These are phyloP conservation scores for Russula earlei DNA, from an alignment of 768 basidiomycete genomes.

Conservation along the genomic window DNA sequence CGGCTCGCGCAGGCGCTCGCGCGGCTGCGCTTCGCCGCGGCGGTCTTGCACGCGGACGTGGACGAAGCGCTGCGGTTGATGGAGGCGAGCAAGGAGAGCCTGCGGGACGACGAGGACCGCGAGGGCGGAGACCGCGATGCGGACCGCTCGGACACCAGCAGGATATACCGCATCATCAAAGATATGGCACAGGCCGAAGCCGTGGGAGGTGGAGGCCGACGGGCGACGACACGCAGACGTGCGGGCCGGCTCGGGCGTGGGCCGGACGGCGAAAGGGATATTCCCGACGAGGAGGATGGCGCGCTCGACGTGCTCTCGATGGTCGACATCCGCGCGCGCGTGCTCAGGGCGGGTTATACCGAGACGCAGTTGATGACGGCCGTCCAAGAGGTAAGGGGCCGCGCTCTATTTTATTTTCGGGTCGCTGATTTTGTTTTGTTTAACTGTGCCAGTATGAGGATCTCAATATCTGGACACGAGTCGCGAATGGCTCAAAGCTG, in stretches of 20 bases:
- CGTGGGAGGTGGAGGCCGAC: constrained; percentile 27
- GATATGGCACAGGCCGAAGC: constrained; percentile 51
- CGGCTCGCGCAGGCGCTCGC: constrained; percentile 94
- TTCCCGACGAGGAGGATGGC: constrained; percentile 51
- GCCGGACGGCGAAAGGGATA: constrained; percentile 61
- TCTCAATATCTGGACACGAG: constrained; percentile 67
- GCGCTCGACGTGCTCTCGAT: constrained; percentile 60
- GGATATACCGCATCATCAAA: constrained; percentile 88
- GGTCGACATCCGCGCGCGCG: constrained; percentile 79
- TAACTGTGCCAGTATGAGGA: constrained; percentile 83
- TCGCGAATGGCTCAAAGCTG: constrained; percentile 77
- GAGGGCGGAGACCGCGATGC: constrained; percentile 43
- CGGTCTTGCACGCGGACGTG: constrained; percentile 79
- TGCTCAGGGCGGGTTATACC: constrained; percentile 81
- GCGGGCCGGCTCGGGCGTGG: constrained; percentile 45
- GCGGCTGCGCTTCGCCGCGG: constrained; percentile 74
- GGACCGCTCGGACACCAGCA: constrained; percentile 72
- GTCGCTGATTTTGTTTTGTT: background rate
- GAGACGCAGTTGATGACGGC: constrained; percentile 86
- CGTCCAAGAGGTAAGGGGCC: constrained; percentile 55
- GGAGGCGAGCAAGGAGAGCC: constrained; percentile 91
- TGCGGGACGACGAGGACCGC: constrained; percentile 70
- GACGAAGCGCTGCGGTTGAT: constrained; percentile 95
- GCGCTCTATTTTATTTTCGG: constrained; percentile 3
- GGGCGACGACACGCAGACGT: constrained; percentile 40